Evolutionary conservation across 352 stramenopile species (phyloP), one percentile per base, ranked within the genome.

Genomic region (Peronospora tabacina): DNA sequence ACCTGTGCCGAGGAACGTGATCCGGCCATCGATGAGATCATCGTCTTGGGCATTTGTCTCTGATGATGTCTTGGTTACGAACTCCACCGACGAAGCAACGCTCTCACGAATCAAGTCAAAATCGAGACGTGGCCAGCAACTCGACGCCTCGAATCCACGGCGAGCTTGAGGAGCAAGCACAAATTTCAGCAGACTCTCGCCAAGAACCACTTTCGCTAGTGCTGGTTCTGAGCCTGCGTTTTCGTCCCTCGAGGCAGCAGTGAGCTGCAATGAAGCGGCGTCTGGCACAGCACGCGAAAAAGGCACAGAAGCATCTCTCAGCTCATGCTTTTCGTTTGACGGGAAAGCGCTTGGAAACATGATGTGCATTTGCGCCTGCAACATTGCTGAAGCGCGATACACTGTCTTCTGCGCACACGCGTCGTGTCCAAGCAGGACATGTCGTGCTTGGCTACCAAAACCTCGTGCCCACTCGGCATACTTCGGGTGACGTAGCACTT

Each of bases 1-100:
- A 0, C 95, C 95, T 0, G 96, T 99, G 17, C 96, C 96, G 0
- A 98, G 79, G 53, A 99, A 98, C 10, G 90, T 94, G 49, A 99
- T 75, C 0, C 70, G 63, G 3, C 75, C 75, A n/a, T 69, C 45
- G 11, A 73, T 44, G 24, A 68, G 37, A 17, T 71, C 53, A 4
- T 53, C 43, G 20, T 69, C 52, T 13, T 22, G 5, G 2, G 47
- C 42, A 15, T 53, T 49, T 15, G 38, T 16, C 6, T 28, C 45
- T 8, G 11, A 13, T 13, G 22, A 3, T 16, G 28, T 10, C 12
- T 37, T 48, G 0, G 66, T 22, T 7, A 49, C 40, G 11, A 42
- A 39, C 4, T 63, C 44, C 9, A 36, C 30, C 15, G 38, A 32
- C 0, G 39, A 62, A 13, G 15, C 37, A 8, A 77, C 76, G 15